Evolutionary conservation across 2,329 filamentous ascomycete genomes (phyloP), one percentile per base, ranked within the genome.

Genomic region (Zasmidium cellare): DNA sequence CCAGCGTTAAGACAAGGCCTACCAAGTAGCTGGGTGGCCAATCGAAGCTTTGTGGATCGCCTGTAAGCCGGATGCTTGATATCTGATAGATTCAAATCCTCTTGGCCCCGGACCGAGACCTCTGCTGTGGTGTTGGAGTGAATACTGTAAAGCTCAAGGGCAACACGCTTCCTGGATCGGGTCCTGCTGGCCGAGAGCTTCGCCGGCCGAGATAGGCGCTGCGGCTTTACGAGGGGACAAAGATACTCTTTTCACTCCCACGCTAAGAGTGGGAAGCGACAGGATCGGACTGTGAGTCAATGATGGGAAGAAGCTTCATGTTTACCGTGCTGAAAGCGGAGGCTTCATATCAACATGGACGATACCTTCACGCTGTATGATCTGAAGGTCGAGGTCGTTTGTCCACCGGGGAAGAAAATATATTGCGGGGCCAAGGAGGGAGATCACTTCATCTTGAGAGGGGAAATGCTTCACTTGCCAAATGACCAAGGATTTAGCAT

Each of bases 381-480:
- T 49, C 57, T 66, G 19, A 57, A 59, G 19, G 61, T 66, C 3
- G 62, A 64, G 48, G 62, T 64, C 2, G 38, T 63, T 3, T 65
- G 63, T 23, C 63, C 63, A 18, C 50, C 59, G 14, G 60, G 49
- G 11, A 56, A 54, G 19, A 59, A 59, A 38, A 65, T 63, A 18
- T 65, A 63, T 35, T 66, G 64, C 46, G 64, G 64, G 3, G 62
- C 64, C 18, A 61, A 62, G 50, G 55, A 52, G 16, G 64, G 62
- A 12, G 64, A 66, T 41, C 55, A 63, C 28, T 66, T 66, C 53
- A 55, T 60, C 14, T 44, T 66, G 28, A 47, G 55, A 41, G 64
- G 62, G n/a, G 64, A 66, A 53, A 66, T 66, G 62, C 35, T 66
- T 41, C 61, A 65, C 46, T 52, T 66, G 31, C 60, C 64, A 41